phyloP scores from a whole-genome alignment of 2,329 filamentous ascomycete species.

The Colletotrichum sp. region DNA sequence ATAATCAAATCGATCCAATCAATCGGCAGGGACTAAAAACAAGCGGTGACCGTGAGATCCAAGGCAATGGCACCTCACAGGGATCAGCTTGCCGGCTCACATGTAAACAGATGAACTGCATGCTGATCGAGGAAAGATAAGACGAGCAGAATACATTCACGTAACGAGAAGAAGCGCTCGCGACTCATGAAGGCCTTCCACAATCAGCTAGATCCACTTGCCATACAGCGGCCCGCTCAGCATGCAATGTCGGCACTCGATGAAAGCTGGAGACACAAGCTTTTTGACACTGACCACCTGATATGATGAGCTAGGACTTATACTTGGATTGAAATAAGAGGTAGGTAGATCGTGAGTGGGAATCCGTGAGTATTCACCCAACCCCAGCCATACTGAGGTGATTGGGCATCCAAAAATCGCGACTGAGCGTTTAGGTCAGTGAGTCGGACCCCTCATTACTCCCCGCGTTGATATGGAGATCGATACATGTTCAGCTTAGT shows the following conservation, averaged over 20 bases:
- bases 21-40: not conserved
- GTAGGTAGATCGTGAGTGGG: not conserved
- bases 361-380: not conserved
- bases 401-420: not conserved
- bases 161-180: not conserved
- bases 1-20: not conserved
- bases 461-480: not conserved
- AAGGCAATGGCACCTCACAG: not conserved
- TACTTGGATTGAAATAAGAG: not conserved
- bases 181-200: conserved; percentile 8
- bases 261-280: not conserved
- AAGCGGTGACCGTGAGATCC: not conserved
- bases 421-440: not conserved
- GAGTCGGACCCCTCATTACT: not conserved
- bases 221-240: not conserved
- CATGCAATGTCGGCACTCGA: not conserved
- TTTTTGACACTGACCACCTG: not conserved
- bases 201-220: not conserved
- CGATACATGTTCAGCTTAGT: not conserved
- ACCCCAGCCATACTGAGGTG: not conserved
- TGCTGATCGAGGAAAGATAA: not conserved
- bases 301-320: not conserved
- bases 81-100: not conserved
- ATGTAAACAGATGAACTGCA: not conserved
- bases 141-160: not conserved